Base-by-base conservation (phyloP, 2,329 filamentous ascomycete species). In the Ophiostoma ips region DNA sequence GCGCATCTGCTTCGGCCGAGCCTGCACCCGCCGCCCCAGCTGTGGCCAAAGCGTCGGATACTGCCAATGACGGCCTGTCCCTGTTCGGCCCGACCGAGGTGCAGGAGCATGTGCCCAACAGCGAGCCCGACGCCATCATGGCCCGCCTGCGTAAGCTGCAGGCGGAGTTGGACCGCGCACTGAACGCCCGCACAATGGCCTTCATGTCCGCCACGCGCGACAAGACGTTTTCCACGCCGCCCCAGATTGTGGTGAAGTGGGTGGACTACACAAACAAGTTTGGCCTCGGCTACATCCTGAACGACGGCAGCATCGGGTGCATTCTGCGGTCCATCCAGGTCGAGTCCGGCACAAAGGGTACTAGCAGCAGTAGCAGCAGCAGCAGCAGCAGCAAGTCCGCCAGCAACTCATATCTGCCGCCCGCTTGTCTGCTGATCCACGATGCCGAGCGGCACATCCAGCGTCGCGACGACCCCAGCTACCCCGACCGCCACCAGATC, bases 211-310 rank as follows among this genome's bases (percentile, higher is more conserved):
- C 50, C 2, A 68, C 74, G 10, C 74, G 77, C 64, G 68, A 73
- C 52, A 68, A 74, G 61, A 60, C 79, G 52, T 64, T 82, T 61
- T 72, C 83, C 60, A 66, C 79, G 54, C 64, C 82, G 61, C 73
- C 83, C 60, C 66, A 80, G 60, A 76, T 83, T 41, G 79, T 83
- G 12, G 76, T 83, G 11, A 87, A 89, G 61, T 92, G 86, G 86
- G 86, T 92, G 7, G 86, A 92, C 62, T 92, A 92, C 63, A 87
- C 84, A 52, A 87, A 88, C 64, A 88, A 88, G 62, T 87, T 88
- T 62, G 86, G 86, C 12, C 73, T 92, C 15, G 86, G 86, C 34
- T 92, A 90, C 60, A 87, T 90, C 52, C 69, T 92, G 49, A 86
- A 86, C 54, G 84, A 90, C 56, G 85, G 86, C 30, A 87, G 81